Percentiles rank a stretch among this genome's conserved stretches.
Conservation (phyloP, 208 protist species). For the Leishmania lainsoni region DNA sequence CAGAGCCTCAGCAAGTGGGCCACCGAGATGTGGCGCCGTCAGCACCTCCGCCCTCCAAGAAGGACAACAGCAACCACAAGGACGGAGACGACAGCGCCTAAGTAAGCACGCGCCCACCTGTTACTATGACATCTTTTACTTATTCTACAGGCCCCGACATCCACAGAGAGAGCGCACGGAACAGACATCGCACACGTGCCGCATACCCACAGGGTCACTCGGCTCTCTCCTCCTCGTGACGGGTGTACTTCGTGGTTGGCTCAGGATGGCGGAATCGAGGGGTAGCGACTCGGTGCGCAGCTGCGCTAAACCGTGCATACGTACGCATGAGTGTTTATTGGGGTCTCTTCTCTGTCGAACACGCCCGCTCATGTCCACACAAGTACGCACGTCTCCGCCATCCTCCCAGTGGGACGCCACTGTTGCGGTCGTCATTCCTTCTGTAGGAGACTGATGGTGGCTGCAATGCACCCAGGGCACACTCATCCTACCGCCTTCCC, state of each 20-base stretch:
- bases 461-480: neutral
- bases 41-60: neutral
- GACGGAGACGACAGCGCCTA: conserved; percentile 1
- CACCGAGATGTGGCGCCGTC: neutral
- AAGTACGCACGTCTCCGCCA: neutral
- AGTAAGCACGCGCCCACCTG: neutral
- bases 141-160: neutral
- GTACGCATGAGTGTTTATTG: neutral
- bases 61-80: neutral
- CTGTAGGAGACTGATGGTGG: neutral
- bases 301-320: neutral
- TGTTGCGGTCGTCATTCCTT: neutral
- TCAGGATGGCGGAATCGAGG: neutral
- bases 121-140: neutral
- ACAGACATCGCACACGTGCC: neutral
- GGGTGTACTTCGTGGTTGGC: neutral
- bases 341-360: neutral
- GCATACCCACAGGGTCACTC: neutral
- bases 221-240: neutral
- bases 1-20: neutral
- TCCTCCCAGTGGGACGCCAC: neutral
- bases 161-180: neutral
- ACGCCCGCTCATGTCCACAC: neutral
- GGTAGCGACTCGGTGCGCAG: neutral
- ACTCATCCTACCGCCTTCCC: neutral